Evolutionary conservation across 768 basidiomycete genomes (phyloP), one percentile per base, ranked within the genome.

Genomic region (Boletus reticulatus): DNA sequence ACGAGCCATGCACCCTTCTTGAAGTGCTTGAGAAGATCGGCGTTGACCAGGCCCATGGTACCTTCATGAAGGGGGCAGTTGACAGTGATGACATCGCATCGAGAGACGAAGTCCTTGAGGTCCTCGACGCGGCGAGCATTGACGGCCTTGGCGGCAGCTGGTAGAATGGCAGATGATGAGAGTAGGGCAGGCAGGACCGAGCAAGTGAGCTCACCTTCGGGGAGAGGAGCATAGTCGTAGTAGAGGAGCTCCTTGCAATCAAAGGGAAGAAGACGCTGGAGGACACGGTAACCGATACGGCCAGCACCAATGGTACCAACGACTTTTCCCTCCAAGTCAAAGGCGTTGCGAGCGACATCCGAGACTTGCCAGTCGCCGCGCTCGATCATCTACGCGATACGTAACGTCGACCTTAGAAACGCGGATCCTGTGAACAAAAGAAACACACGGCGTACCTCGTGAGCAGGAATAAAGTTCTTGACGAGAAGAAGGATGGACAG

Each of bases 1-100:
- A 96, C 87, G 64, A 95, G 83, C 88, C 89, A 94, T 16, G 92
- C 83, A 47, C 92, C 93, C 70, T 89, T 87, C 81, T 96, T 96
- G 82, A 95, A 88, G 75, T 91, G 88, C 71, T 81, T 81, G 62
- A 95, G 77, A 39, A 92, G 84, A 38, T 94, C 90, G 39, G 81
- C 79, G 76, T 93, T 90, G 67, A 94, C 79, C 45, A 94, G 82
- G 22, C 88, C 88, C 42, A 78, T 77, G 39, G 93, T 94, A 27
- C 84, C 85, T 68, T 94, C 92, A 76, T 94, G 92, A 31, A 95
- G 79, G 37, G 91, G 91, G 71, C 85, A 87, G 78, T 93, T 93
- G 72, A 94, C 82, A n/a, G 90, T 90, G 54, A 93, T 78, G 56
- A 92, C 82, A 62, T 91, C 89, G 64, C 88, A 92, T 73, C 85